Evolutionary conservation across 2,329 filamentous ascomycete genomes (phyloP).

Genomic region (Xylariomycetidae sp.): DNA sequence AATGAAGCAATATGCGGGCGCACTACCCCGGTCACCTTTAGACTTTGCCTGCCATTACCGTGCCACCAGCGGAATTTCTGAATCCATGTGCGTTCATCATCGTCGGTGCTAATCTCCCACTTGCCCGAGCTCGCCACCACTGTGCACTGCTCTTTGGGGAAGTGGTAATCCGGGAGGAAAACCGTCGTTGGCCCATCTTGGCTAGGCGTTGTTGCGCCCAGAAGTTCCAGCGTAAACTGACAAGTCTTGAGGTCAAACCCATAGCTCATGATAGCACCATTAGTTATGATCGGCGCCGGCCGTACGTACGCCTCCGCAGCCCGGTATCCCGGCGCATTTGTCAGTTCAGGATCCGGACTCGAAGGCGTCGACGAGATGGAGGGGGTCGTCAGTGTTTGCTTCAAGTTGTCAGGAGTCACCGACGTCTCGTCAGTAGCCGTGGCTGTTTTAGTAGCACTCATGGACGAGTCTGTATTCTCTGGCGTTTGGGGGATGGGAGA

Average conservation of each 20-base stretch:
- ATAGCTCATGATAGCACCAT: constrained; percentile 63
- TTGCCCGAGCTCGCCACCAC: constrained; percentile 80
- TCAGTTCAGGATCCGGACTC: constrained; percentile 49
- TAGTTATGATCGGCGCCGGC: constrained; percentile 70
- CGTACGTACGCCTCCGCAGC: constrained; percentile 91
- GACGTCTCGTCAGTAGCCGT: constrained; percentile 41
- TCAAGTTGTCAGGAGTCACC: constrained; percentile 71
- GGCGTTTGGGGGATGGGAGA: constrained; percentile 42
- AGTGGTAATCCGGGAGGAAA: constrained; percentile 88
- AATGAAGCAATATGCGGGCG: constrained; percentile 53
- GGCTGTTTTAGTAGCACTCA: constrained; percentile 37
- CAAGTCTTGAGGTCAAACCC: constrained; percentile 80
- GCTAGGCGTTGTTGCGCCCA: constrained; percentile 50
- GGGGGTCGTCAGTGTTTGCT: constrained; percentile 61
- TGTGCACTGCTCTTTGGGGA: constrained; percentile 64
- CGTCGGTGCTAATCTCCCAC: constrained; percentile 76
- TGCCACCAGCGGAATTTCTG: constrained; percentile 93
- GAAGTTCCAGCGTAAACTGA: constrained; percentile 67
- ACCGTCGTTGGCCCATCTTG: constrained; percentile 71
- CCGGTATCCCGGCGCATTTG: constrained; percentile 67
- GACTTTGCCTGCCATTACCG: constrained; percentile 71
- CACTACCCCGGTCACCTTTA: constrained; percentile 70
- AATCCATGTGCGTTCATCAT: constrained; percentile 60
- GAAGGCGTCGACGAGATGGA: constrained; percentile 56
- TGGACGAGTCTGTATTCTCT: constrained; percentile 37